These are phyloP conservation scores for Penicillium concentricum DNA, from an alignment of 2,329 filamentous ascomycete genomes.

Conservation along the genomic window DNA sequence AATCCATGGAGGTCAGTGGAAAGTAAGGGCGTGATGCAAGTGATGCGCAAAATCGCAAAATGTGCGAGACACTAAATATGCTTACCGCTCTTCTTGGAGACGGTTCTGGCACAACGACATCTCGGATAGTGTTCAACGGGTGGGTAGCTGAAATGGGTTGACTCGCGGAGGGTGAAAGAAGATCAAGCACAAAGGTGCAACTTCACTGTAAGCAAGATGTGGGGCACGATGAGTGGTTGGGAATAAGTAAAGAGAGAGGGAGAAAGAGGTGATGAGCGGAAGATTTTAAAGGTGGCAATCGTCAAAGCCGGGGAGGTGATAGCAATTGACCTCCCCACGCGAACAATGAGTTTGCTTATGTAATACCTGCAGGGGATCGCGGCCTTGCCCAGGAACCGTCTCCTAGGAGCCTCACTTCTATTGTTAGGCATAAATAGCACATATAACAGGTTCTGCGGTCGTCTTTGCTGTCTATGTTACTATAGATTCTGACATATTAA, in stretches of 20 bases:
- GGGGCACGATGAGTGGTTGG: neutral
- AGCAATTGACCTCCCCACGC: conserved; percentile 4
- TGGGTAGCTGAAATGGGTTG: neutral
- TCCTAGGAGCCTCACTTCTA: conserved; percentile 1
- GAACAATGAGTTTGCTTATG: conserved; percentile 3
- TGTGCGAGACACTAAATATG: neutral
- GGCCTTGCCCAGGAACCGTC: neutral
- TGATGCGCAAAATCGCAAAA: neutral
- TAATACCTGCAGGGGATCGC: neutral
- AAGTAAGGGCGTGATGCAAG: neutral
- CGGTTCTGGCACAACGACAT: conserved; percentile 91
- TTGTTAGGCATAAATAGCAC: neutral
- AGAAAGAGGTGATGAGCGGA: neutral
- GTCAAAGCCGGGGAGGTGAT: conserved; percentile 4
- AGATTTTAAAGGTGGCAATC: conserved; percentile 6
- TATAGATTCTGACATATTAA: neutral
- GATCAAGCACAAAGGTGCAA: neutral
- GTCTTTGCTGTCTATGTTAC: neutral
- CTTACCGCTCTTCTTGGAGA: conserved; percentile 79
- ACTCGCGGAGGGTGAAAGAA: neutral
- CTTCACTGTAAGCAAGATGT: neutral
- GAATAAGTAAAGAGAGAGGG: neutral
- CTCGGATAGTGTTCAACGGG: conserved; percentile 13
- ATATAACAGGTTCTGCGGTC: neutral
- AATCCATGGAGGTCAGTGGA: conserved; percentile 15